These are phyloP conservation scores for Monosporascus sp. DNA, from an alignment of 2,329 filamentous ascomycete species.

Conservation along the genomic window DNA sequence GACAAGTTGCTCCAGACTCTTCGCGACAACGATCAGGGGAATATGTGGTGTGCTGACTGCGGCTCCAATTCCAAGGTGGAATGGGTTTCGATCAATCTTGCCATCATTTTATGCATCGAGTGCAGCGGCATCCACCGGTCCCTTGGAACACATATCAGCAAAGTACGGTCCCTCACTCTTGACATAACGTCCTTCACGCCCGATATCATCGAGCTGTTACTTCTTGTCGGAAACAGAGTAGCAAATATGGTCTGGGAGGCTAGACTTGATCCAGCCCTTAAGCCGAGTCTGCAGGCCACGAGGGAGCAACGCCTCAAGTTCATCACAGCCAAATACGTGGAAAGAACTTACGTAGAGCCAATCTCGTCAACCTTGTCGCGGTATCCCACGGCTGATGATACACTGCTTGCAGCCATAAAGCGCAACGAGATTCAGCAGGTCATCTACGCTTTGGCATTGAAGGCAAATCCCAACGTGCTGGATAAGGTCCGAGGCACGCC, in stretches of 20 bases:
- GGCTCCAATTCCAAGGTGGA: constrained; percentile 88
- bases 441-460: constrained; percentile 80
- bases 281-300: constrained; percentile 71
- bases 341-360: constrained; percentile 73
- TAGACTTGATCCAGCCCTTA: constrained; percentile 65
- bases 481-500: constrained; percentile 87
- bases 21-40: constrained; percentile 85
- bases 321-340: constrained; percentile 92
- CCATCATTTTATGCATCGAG: constrained; percentile 94
- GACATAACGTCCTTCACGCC: constrained; percentile 95
- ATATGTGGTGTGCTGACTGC: constrained; percentile 91
- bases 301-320: constrained; percentile 90
- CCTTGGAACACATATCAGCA: constrained; percentile 94
- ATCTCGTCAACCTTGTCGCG: constrained; percentile 70
- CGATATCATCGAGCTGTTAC: constrained; percentile 90
- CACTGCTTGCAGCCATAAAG: constrained; percentile 86
- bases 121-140: constrained; percentile 97
- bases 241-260: constrained; percentile 98
- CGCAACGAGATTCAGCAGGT: constrained; percentile 93
- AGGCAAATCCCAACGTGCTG: constrained; percentile 78
- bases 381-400: constrained; percentile 78
- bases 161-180: constrained; percentile 88
- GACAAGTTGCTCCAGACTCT: constrained; percentile 83
- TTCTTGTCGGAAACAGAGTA: constrained; percentile 87
- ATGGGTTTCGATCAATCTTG: constrained; percentile 98